Evolutionary conservation across 1,139 yeast genomes (phyloP).

Genomic region (Eremothecium gossypii): DNA sequence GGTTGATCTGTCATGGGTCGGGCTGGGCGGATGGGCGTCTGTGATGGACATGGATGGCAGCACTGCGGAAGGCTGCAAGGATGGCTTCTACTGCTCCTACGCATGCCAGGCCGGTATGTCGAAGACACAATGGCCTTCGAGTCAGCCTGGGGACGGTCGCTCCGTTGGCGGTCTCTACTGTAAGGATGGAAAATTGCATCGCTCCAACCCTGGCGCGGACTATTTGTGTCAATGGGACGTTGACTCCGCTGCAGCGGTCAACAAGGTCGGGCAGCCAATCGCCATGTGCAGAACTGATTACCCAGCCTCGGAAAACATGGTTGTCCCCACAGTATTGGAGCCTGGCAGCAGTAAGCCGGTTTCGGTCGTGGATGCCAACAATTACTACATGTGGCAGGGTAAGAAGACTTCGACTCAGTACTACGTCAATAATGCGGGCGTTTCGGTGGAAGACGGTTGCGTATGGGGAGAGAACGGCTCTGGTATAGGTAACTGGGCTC

Average conservation of each 20-base stretch:
- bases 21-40: slow-evolving; percentile 89
- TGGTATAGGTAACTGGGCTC: slow-evolving; percentile 97
- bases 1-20: slow-evolving; percentile 68
- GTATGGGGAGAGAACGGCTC: slow-evolving; percentile 78
- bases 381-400: slow-evolving; percentile 78
- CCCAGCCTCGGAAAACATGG: slow-evolving; percentile 99
- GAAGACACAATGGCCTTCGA: slow-evolving; percentile 90
- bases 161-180: slow-evolving; percentile 87
- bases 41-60: slow-evolving; percentile 57
- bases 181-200: slow-evolving; percentile 70
- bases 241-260: slow-evolving; percentile 57
- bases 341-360: slow-evolving; percentile 61
- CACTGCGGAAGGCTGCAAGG: slow-evolving; percentile 59
- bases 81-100: slow-evolving; percentile 91
- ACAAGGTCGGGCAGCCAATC: slow-evolving; percentile 54
- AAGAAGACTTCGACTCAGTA: slow-evolving; percentile 85
- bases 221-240: slow-evolving; percentile 82
- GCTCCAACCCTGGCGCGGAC: slow-evolving; percentile 52
- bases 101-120: slow-evolving; percentile 96
- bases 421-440: slow-evolving; percentile 96
- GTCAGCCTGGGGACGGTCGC: slow-evolving; percentile 78
- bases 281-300: slow-evolving; percentile 96
- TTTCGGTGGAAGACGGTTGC: slow-evolving; percentile 80
- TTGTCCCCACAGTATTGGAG: slow-evolving; percentile 71
- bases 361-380: slow-evolving; percentile 67